phyloP scores from a whole-genome alignment of 305 asterid species.

The Fraxinus paxiana region DNA sequence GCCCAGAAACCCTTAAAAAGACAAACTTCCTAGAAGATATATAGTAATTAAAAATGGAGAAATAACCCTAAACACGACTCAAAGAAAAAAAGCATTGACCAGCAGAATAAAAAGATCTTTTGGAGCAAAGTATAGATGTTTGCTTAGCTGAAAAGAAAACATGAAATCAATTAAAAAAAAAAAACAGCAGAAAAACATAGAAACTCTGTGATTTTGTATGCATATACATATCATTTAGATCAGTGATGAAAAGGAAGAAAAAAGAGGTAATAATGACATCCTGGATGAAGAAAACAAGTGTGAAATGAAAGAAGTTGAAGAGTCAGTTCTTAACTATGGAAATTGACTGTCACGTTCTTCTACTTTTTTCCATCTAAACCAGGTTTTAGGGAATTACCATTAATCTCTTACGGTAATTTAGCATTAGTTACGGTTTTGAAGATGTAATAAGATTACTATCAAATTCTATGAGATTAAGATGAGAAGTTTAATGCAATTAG shows the following conservation, averaged over 20 bases:
- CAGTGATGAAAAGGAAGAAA: not conserved
- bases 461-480: not conserved
- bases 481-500: not conserved
- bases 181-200: not conserved
- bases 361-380: not conserved
- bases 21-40: conserved; percentile 1
- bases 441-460: not conserved
- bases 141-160: conserved; percentile 16
- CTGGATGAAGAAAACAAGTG: not conserved
- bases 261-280: not conserved
- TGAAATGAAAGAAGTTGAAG: not conserved
- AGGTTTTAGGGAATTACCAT: not conserved
- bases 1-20: not conserved
- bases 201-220: not conserved
- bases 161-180: not conserved
- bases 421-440: not conserved
- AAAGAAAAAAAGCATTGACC: not conserved
- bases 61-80: not conserved
- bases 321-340: conserved; percentile 18
- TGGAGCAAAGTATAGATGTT: not conserved
- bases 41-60: not conserved
- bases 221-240: not conserved
- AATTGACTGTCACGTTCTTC: conserved; percentile 44
- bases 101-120: conserved; percentile 1
- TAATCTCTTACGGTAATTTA: not conserved